These are phyloP conservation scores for Crassisporium funariophilum DNA, from an alignment of 768 basidiomycete species.

Conservation along the genomic window DNA sequence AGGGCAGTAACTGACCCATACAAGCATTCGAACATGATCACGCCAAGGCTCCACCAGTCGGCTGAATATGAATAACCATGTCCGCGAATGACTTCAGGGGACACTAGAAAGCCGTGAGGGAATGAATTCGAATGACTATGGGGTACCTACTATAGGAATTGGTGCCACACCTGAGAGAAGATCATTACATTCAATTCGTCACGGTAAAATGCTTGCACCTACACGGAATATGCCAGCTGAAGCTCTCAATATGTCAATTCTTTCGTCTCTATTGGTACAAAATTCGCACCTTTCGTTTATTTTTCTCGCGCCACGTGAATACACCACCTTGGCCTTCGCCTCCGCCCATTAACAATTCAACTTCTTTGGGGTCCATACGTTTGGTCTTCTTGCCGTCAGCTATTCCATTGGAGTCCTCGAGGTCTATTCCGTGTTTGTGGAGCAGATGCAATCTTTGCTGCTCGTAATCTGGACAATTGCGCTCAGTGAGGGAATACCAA, in stretches of 20 bases:
- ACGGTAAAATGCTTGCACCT: conserved; percentile 34
- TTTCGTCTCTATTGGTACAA: conserved; percentile 19
- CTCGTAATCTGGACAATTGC: conserved; percentile 73
- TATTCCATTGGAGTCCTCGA: conserved; percentile 73
- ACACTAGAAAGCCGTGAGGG: conserved; percentile 56
- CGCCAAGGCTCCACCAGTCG: conserved; percentile 98
- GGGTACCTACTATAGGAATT: conserved; percentile 78
- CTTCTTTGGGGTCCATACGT: conserved; percentile 78
- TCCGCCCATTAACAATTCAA: conserved; percentile 83
- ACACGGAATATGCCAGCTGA: conserved; percentile 89
- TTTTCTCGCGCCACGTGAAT: conserved; percentile 95
- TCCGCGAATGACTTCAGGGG: conserved; percentile 86
- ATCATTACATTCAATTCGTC: conserved; percentile 15
- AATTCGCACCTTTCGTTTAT: conserved; percentile 76
- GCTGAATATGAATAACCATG: conserved; percentile 93
- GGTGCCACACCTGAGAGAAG: conserved; percentile 67
- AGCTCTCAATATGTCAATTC: conserved; percentile 20
- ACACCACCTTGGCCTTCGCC: conserved; percentile 80
- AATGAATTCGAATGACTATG: conserved; percentile 20
- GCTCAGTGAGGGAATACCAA: conserved; percentile 19
- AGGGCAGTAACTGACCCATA: conserved; percentile 64
- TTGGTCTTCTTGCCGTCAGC: conserved; percentile 74
- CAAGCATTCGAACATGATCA: conserved; percentile 95
- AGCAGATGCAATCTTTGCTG: conserved; percentile 88
- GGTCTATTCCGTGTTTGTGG: conserved; percentile 92